phyloP scores from a whole-genome alignment of 176 grass and related monocot genomes.

The Canna indica region DNA sequence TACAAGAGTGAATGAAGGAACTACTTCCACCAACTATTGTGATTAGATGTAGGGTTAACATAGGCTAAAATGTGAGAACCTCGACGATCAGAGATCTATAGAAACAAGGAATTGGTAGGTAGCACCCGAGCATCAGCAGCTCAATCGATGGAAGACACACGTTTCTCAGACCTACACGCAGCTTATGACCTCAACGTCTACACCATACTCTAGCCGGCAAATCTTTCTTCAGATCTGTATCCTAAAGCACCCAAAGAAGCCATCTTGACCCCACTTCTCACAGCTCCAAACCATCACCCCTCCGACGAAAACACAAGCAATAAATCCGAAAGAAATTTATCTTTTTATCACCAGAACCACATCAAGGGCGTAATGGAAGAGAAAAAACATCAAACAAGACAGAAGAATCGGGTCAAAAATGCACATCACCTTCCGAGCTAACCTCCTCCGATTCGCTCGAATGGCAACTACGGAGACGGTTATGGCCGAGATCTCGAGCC shows the following conservation, averaged over 20 bases:
- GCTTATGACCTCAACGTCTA: not conserved
- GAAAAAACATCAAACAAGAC: not conserved
- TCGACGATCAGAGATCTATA: not conserved
- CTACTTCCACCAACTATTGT: not conserved
- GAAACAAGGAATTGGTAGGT: not conserved
- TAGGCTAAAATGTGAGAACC: not conserved
- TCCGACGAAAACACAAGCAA: not conserved
- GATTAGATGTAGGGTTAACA: not conserved
- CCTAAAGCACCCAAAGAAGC: not conserved
- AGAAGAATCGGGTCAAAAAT: not conserved
- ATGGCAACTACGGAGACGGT: not conserved
- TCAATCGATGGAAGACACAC: not conserved
- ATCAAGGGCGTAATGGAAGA: not conserved
- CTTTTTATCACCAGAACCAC: not conserved
- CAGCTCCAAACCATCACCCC: not conserved
- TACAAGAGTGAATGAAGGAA: not conserved
- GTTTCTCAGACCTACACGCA: not conserved
- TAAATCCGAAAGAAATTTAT: not conserved
- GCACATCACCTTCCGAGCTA: constrained; percentile 6
- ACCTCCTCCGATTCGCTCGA: not conserved
- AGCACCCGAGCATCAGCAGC: not conserved
- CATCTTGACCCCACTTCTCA: not conserved
- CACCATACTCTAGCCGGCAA: not conserved
- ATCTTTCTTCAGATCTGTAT: not conserved
- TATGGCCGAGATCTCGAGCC: not conserved